Conservation (phyloP, 768 basidiomycete genomes). For the Macrolepiota dolichaula region DNA sequence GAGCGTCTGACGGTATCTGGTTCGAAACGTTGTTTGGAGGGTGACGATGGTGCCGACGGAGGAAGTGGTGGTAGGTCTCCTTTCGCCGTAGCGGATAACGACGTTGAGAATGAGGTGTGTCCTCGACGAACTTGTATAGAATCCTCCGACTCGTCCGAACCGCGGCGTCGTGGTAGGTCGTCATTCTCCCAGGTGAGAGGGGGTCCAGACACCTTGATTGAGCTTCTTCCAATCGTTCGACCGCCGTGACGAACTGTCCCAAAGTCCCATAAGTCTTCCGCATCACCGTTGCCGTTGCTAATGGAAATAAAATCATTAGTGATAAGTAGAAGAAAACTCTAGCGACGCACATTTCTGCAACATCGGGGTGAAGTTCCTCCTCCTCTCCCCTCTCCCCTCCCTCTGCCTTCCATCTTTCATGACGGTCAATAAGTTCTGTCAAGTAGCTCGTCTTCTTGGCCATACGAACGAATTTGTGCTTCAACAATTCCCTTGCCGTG, state of each 20-base stretch:
- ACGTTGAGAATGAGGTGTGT: slow-evolving; percentile 29
- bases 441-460: slow-evolving; percentile 94
- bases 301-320: neutral
- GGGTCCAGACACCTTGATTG: slow-evolving; percentile 59
- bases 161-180: slow-evolving; percentile 34
- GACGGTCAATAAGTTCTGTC: slow-evolving; percentile 92
- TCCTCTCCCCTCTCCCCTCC: slow-evolving; percentile 77
- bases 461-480: slow-evolving; percentile 93
- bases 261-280: slow-evolving; percentile 95
- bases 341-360: slow-evolving; percentile 58
- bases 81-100: slow-evolving; percentile 48
- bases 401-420: slow-evolving; percentile 90
- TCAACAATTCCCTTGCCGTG: slow-evolving; percentile 89
- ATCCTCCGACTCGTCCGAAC: slow-evolving; percentile 34
- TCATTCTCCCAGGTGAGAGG: slow-evolving; percentile 82
- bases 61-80: slow-evolving; percentile 63
- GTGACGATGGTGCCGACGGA: slow-evolving; percentile 22
- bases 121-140: slow-evolving; percentile 26
- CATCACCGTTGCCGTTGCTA: slow-evolving; percentile 55
- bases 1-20: slow-evolving; percentile 71
- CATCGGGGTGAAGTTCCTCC: slow-evolving; percentile 53
- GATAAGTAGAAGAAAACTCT: neutral
- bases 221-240: slow-evolving; percentile 69
- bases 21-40: slow-evolving; percentile 32
- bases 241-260: slow-evolving; percentile 86